phyloP scores from a whole-genome alignment of 148 eudicot species.

The Nepenthes mirabilis region DNA sequence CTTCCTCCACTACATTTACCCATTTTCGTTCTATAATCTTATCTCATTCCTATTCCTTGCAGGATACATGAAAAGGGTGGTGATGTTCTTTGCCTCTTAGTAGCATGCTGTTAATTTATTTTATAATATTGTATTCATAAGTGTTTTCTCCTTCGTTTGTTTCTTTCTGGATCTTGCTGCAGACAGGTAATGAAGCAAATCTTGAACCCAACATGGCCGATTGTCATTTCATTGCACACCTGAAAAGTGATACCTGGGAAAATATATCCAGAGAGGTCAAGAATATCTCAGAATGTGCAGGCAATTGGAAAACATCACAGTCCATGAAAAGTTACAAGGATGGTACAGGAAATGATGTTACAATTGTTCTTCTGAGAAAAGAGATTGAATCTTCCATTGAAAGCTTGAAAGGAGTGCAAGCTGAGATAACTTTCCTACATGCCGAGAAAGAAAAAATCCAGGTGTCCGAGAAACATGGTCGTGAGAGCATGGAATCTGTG shows the following conservation, averaged over 20 bases:
- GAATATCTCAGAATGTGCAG: neutral
- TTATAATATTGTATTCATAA: neutral
- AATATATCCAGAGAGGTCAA: constrained; percentile 3
- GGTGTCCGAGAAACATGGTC: constrained; percentile 33
- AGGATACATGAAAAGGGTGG: no score
- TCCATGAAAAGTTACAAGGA: constrained; percentile 9
- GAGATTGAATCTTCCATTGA: constrained; percentile 58
- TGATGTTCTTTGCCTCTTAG: neutral
- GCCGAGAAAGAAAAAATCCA: constrained; percentile 40
- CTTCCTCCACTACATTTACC: no score
- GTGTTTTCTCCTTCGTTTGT: neutral
- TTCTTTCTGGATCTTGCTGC: constrained; percentile 17
- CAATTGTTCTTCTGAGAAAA: constrained; percentile 41
- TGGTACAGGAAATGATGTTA: constrained; percentile 22
- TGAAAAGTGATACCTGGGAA: constrained; percentile 8
- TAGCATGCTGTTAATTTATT: neutral
- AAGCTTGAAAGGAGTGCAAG: constrained; percentile 50
- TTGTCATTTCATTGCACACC: constrained; percentile 6
- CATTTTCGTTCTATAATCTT: no score
- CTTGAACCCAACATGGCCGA: constrained; percentile 3
- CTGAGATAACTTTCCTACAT: constrained; percentile 33
- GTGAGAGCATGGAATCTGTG: constrained; percentile 28
- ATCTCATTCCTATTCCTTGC: no score
- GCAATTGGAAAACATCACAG: constrained; percentile 3
- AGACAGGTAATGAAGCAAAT: constrained; percentile 22